Conservation (phyloP, 129 eudicot species). For the Pittosporum tobira region DNA sequence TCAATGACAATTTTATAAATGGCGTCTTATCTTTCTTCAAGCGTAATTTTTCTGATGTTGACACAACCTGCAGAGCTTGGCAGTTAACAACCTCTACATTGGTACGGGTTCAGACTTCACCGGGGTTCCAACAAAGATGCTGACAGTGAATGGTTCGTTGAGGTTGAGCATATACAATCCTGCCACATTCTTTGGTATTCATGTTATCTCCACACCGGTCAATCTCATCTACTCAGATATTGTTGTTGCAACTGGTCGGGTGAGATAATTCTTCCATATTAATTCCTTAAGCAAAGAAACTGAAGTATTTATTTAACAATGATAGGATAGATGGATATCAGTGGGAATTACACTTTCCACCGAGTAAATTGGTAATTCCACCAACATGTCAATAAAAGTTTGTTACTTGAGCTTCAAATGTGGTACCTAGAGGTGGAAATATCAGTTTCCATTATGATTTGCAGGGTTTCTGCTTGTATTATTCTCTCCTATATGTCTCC, state of each 20-base stretch:
- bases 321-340: no score
- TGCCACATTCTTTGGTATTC: constrained; percentile 89
- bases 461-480: no score
- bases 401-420: no score
- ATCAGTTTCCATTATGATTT: no score
- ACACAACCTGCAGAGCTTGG: constrained; percentile 54
- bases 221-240: constrained; percentile 66
- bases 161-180: constrained; percentile 70
- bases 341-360: no score
- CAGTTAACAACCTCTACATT: constrained; percentile 48
- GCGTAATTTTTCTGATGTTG: background rate
- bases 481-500: no score
- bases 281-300: no score
- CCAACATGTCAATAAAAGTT: no score
- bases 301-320: no score
- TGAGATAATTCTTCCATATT: constrained; percentile 14
- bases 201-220: constrained; percentile 78
- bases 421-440: no score
- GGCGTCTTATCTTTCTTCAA: background rate
- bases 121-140: constrained; percentile 80
- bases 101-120: constrained; percentile 75
- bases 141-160: constrained; percentile 70
- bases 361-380: no score
- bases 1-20: background rate
- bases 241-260: constrained; percentile 78